Conservation (phyloP, 2,329 filamentous ascomycete species). For the Scedosporium aurantiacum region DNA sequence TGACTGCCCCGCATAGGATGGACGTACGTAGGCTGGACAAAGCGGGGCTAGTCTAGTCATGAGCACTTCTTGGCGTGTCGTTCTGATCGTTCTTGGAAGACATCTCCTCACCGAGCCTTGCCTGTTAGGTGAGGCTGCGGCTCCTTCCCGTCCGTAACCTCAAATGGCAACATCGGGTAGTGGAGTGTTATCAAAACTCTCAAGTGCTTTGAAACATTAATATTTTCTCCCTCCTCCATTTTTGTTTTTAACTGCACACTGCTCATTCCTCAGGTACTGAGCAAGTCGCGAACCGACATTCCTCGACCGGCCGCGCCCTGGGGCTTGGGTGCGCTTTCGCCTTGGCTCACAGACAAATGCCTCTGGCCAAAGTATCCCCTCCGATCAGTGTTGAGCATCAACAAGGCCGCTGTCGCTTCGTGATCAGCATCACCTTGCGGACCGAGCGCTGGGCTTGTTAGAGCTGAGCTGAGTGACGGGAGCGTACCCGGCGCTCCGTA, state of each 20-base stretch:
- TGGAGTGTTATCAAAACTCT: too few species aligned
- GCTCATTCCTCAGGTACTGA: constrained; percentile 32
- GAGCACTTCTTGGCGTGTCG: not conserved
- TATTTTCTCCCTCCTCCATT: not conserved
- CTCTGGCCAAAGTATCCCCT: constrained; percentile 29
- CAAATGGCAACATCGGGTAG: too few species aligned
- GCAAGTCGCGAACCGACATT: constrained; percentile 42
- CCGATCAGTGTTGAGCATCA: constrained; percentile 80
- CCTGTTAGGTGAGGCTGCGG: too few species aligned
- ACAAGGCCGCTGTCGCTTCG: constrained; percentile 72
- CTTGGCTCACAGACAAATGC: constrained; percentile 6
- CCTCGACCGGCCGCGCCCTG: constrained; percentile 24
- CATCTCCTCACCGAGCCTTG: too few species aligned
- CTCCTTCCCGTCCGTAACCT: too few species aligned
- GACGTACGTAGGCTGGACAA: not conserved
- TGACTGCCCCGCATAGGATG: not conserved
- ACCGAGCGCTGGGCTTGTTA: constrained; percentile 47
- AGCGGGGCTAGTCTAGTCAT: not conserved
- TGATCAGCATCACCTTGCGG: constrained; percentile 52
- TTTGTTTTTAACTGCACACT: constrained; percentile 1
- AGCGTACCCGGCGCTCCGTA: constrained; percentile 16
- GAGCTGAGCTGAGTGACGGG: constrained; percentile 36
- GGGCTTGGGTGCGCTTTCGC: constrained; percentile 43
- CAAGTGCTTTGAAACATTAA: not conserved
- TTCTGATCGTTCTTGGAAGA: too few species aligned